Evolutionary conservation across 2,329 filamentous ascomycete species (phyloP).

Genomic region (Ceratocystis cacaofunesta): DNA sequence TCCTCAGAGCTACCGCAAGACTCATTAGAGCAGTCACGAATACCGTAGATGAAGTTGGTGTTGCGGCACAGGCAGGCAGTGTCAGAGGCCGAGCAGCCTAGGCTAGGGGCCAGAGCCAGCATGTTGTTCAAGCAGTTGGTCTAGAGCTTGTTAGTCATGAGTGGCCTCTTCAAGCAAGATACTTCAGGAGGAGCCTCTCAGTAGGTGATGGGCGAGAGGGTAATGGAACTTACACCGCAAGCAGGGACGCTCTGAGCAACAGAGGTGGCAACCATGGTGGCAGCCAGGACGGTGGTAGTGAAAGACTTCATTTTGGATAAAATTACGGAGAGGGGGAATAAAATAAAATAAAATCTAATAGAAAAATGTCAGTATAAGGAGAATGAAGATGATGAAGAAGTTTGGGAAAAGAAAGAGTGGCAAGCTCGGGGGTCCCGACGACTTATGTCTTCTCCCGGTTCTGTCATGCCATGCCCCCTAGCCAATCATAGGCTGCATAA

Average conservation of each 20-base stretch:
- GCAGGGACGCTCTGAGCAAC: constrained; percentile 29
- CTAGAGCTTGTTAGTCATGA: constrained; percentile 23
- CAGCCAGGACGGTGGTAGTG: constrained; percentile 30
- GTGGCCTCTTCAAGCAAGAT: not conserved
- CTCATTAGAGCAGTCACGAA: constrained; percentile 36
- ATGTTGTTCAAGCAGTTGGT: constrained; percentile 37
- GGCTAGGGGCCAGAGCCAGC: constrained; percentile 29
- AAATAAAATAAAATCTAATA: not conserved
- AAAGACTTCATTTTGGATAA: constrained; percentile 37
- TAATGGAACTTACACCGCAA: constrained; percentile 36
- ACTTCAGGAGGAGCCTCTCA: not conserved
- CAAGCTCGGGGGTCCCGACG: not conserved
- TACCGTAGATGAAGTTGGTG: constrained; percentile 33
- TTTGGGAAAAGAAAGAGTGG: not conserved
- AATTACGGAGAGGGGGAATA: constrained; percentile 6
- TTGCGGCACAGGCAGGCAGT: constrained; percentile 34
- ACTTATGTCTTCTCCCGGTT: not conserved
- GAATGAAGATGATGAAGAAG: not conserved
- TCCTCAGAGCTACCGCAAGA: constrained; percentile 26
- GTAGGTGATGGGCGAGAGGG: not conserved
- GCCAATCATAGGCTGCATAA: not conserved
- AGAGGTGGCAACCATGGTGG: constrained; percentile 25
- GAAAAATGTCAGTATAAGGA: not conserved
- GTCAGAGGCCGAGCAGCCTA: constrained; percentile 32
- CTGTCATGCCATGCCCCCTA: not conserved